Evolutionary conservation across 164 flowering plant species (phyloP), one percentile per base, ranked within the genome.

Genomic region (Annona cherimola): DNA sequence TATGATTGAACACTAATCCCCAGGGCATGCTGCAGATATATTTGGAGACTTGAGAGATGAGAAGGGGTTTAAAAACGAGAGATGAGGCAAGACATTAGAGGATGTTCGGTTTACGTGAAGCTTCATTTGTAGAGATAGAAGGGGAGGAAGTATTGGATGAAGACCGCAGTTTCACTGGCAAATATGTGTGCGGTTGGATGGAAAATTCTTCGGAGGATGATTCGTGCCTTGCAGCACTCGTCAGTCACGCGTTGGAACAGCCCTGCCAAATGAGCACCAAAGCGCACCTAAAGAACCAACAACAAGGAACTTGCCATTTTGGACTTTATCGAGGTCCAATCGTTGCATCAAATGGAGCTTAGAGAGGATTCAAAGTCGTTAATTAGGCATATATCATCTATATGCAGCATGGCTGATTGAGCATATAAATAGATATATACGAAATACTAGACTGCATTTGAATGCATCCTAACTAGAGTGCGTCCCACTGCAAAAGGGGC

Each of bases 141-240:
- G 92, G 87, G 26, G 95, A 90, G 68, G 63, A 78, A 16, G 72
- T 78, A 46, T 84, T 90, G 2, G 87, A 87, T 11, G 81, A 86
- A 72, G 88, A 84, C 7, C 67, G 43, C 45, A 61, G 68, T 0
- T 83, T 84, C 20, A 74, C 84, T n/a, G 16, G 70, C 3, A 69
- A 74, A n/a, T 54, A 72, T 42, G 88, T 87, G 5, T 61, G 57
- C 44, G 79, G 71, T 39, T n/a, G 46, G 40, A 0, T 72, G 46
- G n/a, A n/a, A n/a, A n/a, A n/a, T n/a, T n/a, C n/a, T n/a, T 5
- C n/a, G 11, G 8, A 69, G n/a, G 20, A 68, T 4, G 78, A 76
- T 2, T 43, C 67, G 18, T 4, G 50, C 54, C 69, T 71, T n/a
- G 84, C 83, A 41, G 59, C 5, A 50, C 40, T 71, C 1, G 78